Base-by-base conservation (phyloP, 306 rosid species). In the Prunus padus region DNA sequence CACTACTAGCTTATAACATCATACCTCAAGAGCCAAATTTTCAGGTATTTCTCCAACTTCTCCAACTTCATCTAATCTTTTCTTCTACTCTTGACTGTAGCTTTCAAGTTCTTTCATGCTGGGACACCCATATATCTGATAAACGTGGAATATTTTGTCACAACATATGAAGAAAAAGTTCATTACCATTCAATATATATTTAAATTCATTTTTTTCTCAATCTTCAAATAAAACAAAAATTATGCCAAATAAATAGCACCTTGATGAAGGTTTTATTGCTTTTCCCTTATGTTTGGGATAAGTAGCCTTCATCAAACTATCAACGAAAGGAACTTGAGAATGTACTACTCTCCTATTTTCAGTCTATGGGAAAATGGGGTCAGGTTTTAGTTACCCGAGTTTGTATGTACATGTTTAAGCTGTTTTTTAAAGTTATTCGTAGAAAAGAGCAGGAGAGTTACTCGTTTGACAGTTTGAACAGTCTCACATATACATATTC, bases 71-170 rank as follows among this genome's bases (percentile, higher is more conserved):
- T 89, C 97, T 75, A 95, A 80, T 76, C 84, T 90, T 79, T 83
- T n/a, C n/a, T n/a, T n/a, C n/a, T n/a, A n/a, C n/a, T 85, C 81
- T 95, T 92, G 77, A 80, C 84, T 90, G 76, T 85, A 95, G 80
- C 74, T 67, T 68, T 92, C 96, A 82, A 95, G 97, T 76, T 90
- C 97, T 42, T 92, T 88, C 85, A 88, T 54, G 85, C 84, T 85
- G n/a, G n/a, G 96, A 84, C 95, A 95, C 25, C 97, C n/a, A n/a
- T n/a, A 72, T 87, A 92, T 71, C 98, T 95, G 80, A 72, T 66
- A 56, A 77, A 67, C 64, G 26, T 57, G 73, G 3, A 69, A 31
- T 44, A 50, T 57, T 67, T 60, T 76, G 67, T 75, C 75, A 62
- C 18, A 13, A 50, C 98, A 72, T 87, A n/a, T 7, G 49, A 23